Conservation (phyloP, 495 filamentous ascomycete genomes). For the Apiosordaria backusii region DNA sequence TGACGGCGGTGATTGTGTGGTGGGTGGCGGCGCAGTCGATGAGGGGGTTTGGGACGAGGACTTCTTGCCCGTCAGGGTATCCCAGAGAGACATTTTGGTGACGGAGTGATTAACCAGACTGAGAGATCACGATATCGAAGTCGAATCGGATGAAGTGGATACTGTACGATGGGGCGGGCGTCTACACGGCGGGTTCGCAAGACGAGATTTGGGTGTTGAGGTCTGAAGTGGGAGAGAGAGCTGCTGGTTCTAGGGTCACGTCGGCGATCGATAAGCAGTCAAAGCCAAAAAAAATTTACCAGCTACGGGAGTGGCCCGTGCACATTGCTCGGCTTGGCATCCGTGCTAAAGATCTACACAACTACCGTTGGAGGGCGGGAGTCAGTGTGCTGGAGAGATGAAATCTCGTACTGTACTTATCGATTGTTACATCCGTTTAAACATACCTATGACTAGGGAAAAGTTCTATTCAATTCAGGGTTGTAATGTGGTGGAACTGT, state of each 20-base stretch:
- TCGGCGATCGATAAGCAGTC: constrained; percentile 20
- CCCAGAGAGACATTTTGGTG: constrained; percentile 69
- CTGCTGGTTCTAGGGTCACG: constrained; percentile 17
- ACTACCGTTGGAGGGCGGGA: neutral
- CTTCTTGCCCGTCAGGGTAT: constrained; percentile 80
- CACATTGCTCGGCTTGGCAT: constrained; percentile 7
- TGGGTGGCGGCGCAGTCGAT: constrained; percentile 28
- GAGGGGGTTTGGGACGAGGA: constrained; percentile 43
- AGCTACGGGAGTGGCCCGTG: constrained; percentile 22
- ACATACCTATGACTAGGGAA: too few relatives aligned
- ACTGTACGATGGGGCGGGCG: constrained; percentile 7
- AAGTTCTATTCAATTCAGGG: neutral
- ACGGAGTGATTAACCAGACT: neutral
- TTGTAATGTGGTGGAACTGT: neutral
- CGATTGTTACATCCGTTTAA: too few relatives aligned
- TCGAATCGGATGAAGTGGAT: constrained; percentile 7
- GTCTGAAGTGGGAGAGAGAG: constrained; percentile 13
- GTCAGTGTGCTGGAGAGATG: neutral
- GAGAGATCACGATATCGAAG: neutral
- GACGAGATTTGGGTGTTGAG: constrained; percentile 7
- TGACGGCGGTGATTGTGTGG: constrained; percentile 36
- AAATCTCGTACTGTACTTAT: too few relatives aligned
- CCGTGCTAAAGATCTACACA: neutral
- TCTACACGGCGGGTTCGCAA: constrained; percentile 8
- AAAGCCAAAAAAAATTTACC: constrained; percentile 31